Evolutionary conservation across 768 basidiomycete genomes (phyloP).

Genomic region (Amanita molliuscula): DNA sequence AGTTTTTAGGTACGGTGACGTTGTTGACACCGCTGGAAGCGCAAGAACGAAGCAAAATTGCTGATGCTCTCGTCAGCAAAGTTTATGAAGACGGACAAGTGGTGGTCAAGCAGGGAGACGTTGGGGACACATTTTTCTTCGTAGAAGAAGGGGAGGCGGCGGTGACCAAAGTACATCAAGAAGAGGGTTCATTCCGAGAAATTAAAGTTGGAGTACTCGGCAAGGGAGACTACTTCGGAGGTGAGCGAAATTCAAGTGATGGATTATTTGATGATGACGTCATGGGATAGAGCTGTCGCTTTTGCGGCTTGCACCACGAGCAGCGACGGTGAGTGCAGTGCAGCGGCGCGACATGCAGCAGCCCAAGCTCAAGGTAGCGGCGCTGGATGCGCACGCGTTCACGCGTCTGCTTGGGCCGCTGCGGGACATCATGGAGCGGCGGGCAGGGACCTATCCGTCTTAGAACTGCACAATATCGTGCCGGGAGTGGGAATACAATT

Average conservation of each 20-base stretch:
- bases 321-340: conserved; percentile 90
- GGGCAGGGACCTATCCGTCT: conserved; percentile 70
- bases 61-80: conserved; percentile 84
- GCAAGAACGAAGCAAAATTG: conserved; percentile 92
- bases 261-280: background rate
- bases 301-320: conserved; percentile 79
- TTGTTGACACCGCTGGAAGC: conserved; percentile 79
- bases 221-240: conserved; percentile 98
- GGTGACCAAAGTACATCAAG: conserved; percentile 68
- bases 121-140: conserved; percentile 97
- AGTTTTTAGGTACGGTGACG: conserved; percentile 85
- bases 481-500: conserved; percentile 8
- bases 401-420: conserved; percentile 88
- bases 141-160: conserved; percentile 90
- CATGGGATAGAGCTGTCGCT: conserved; percentile 71
- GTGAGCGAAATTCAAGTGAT: conserved; percentile 30
- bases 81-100: conserved; percentile 77
- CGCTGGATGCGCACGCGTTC: conserved; percentile 87
- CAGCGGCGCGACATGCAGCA: conserved; percentile 33
- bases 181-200: conserved; percentile 49
- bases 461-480: conserved; percentile 8
- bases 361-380: conserved; percentile 84
- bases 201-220: conserved; percentile 64
- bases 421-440: conserved; percentile 87
- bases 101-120: conserved; percentile 88